phyloP scores from a whole-genome alignment of 495 filamentous ascomycete genomes.

The Diplogelasinospora grovesii region DNA sequence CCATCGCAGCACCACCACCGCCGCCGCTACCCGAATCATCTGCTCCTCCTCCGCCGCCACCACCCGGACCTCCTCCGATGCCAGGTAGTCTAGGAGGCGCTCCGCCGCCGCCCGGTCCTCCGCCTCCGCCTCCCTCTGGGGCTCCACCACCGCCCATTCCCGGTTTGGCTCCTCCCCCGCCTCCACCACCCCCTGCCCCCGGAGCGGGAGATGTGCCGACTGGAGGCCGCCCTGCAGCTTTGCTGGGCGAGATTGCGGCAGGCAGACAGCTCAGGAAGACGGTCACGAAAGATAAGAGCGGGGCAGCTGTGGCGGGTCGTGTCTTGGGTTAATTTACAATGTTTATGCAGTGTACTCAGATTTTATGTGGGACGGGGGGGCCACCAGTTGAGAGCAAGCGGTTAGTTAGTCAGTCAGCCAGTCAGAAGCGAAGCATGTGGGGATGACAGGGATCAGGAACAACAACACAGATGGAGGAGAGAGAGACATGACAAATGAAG shows the following conservation, averaged over 20 bases:
- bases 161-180: slow-evolving; percentile 47
- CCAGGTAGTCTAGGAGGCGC: slow-evolving; percentile 26
- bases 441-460: neutral
- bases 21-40: slow-evolving; percentile 33
- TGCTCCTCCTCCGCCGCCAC: slow-evolving; percentile 28
- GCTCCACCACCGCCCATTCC: slow-evolving; percentile 50
- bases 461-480: neutral
- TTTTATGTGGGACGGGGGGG: too few species aligned
- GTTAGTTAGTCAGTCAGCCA: slow-evolving; percentile 1
- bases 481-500: neutral
- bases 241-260: slow-evolving; percentile 74
- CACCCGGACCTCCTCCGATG: slow-evolving; percentile 30
- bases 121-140: slow-evolving; percentile 39
- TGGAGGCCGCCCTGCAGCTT: slow-evolving; percentile 42
- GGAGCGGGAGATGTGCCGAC: slow-evolving; percentile 31
- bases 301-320: slow-evolving; percentile 58
- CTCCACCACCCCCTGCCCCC: slow-evolving; percentile 44
- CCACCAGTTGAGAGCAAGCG: too few species aligned
- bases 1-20: too few species aligned
- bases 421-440: neutral
- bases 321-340: slow-evolving; percentile 46
- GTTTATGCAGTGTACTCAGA: slow-evolving; percentile 26
- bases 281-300: slow-evolving; percentile 78
- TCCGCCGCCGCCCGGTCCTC: slow-evolving; percentile 37
- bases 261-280: slow-evolving; percentile 75